These are phyloP conservation scores for Linnemannia zychae DNA, from an alignment of 192 early-diverging fungal genomes.

Conservation along the genomic window DNA sequence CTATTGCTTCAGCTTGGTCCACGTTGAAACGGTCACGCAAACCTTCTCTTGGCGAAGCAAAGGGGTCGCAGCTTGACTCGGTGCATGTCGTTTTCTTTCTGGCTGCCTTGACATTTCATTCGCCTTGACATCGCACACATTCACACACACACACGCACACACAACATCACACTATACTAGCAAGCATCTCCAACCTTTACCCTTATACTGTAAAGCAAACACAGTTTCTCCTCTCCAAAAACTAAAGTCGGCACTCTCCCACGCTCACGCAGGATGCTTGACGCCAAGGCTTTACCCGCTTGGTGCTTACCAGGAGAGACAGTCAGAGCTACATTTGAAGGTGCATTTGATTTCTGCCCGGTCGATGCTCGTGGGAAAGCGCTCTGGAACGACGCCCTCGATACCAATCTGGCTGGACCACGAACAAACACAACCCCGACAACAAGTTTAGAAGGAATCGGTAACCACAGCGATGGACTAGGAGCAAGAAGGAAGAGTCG, in stretches of 20 bases:
- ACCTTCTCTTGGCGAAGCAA: neutral
- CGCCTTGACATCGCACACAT: neutral
- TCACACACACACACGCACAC: neutral
- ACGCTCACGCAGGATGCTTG: neutral
- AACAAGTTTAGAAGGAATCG: neutral
- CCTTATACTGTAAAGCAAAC: neutral
- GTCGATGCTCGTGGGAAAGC: neutral
- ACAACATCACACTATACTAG: neutral
- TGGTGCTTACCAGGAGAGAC: conserved; percentile 20
- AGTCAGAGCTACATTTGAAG: conserved; percentile 15
- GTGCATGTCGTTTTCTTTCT: neutral
- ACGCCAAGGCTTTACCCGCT: neutral
- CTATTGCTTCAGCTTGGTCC: neutral
- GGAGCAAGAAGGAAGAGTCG: neutral
- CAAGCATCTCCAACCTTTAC: neutral
- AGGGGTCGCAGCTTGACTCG: neutral
- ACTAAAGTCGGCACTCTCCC: neutral
- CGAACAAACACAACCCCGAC: neutral
- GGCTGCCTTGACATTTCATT: neutral
- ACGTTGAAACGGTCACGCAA: neutral
- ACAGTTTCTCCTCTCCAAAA: neutral
- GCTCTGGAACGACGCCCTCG: neutral
- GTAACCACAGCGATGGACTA: neutral
- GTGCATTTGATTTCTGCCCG: neutral
- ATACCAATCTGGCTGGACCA: neutral